Evolutionary conservation across 1,284 basidiomycete genomes (phyloP).

Genomic region (Melampsora abietis-canadensis): DNA sequence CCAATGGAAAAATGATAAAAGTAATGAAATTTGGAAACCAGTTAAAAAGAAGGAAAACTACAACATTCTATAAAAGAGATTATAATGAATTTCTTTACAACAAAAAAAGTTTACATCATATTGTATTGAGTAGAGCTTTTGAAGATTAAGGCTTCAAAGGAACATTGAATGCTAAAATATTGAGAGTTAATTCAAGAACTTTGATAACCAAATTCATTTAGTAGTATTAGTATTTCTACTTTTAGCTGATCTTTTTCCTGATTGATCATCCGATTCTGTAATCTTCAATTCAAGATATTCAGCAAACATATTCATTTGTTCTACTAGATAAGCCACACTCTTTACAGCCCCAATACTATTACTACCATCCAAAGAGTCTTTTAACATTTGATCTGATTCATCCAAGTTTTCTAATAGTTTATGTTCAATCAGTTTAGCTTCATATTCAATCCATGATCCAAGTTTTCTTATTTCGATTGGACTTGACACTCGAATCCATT

Average conservation of each 20-base stretch:
- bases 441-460: slow-evolving; percentile 43
- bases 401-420: background rate
- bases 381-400: background rate
- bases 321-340: slow-evolving; percentile 11
- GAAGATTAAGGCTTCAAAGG: too few relatives aligned
- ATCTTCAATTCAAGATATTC: slow-evolving; percentile 40
- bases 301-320: slow-evolving; percentile 29
- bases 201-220: too few relatives aligned
- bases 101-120: too few relatives aligned
- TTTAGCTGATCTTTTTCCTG: slow-evolving; percentile 4
- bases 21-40: too few relatives aligned
- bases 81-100: too few relatives aligned
- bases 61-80: too few relatives aligned
- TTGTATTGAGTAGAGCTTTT: too few relatives aligned
- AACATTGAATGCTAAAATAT: too few relatives aligned
- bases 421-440: slow-evolving; percentile 38
- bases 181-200: too few relatives aligned
- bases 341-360: background rate
- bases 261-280: background rate
- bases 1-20: too few relatives aligned
- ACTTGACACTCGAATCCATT: slow-evolving; percentile 38
- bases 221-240: background rate
- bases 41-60: too few relatives aligned
- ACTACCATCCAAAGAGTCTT: background rate
- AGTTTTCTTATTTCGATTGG: slow-evolving; percentile 34